Conservation (phyloP, 768 basidiomycete genomes). For the Basidioascus undulatus region DNA sequence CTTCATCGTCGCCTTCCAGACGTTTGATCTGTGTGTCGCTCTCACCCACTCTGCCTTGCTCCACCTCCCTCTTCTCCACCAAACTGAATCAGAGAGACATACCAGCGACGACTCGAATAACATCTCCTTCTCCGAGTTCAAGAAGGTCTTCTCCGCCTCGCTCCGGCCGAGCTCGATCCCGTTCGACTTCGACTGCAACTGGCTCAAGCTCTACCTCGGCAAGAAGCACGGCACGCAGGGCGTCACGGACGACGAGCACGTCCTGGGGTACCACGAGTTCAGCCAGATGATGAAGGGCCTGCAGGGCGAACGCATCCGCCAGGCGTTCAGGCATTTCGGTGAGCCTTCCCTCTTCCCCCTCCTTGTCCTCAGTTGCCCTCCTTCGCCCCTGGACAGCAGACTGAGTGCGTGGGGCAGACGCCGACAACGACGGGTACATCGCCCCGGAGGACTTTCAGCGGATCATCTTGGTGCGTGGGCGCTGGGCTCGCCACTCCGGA, state of each 20-base stretch:
- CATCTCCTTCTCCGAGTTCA: conserved; percentile 87
- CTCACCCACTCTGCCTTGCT: neutral
- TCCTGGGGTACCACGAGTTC: conserved; percentile 36
- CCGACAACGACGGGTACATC: conserved; percentile 81
- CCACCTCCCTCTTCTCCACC: neutral
- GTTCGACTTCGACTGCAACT: conserved; percentile 67
- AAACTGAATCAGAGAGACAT: no score
- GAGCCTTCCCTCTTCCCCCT: no score
- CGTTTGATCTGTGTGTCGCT: conserved; percentile 62
- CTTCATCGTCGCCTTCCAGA: conserved; percentile 88
- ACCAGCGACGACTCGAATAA: conserved; percentile 74
- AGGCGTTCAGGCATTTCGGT: conserved; percentile 84
- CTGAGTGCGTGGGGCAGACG: no score
- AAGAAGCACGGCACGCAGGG: conserved; percentile 77
- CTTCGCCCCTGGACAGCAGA: no score
- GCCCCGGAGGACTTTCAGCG: conserved; percentile 76
- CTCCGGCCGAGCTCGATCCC: conserved; percentile 59
- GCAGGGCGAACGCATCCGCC: conserved; percentile 88
- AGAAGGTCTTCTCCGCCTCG: conserved; percentile 63
- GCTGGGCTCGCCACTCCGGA: neutral
- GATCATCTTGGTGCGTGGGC: conserved; percentile 55
- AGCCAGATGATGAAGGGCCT: conserved; percentile 97
- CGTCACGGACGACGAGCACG: conserved; percentile 6
- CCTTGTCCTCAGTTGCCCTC: no score
- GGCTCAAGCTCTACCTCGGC: conserved; percentile 89